A percentile compares a stretch with the other conserved stretches of the same genome.
Conservation (phyloP, 352 stramenopile genomes). For the Pythium coloratum region DNA sequence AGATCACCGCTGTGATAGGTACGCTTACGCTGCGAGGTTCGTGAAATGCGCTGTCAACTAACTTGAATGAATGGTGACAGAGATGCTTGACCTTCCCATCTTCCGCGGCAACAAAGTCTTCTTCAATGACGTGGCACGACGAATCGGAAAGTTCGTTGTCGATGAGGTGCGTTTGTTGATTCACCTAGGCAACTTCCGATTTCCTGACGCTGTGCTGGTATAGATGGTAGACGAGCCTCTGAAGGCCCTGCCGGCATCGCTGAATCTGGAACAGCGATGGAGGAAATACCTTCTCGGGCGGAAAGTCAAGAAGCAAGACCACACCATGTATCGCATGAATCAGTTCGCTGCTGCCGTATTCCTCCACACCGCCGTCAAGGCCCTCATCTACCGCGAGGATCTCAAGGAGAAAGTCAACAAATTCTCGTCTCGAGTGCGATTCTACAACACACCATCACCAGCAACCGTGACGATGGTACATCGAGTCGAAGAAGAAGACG, state of each 20-base stretch:
- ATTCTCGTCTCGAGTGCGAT: conserved; percentile 17
- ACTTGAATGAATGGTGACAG: conserved; percentile 19
- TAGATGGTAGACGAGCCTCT: conserved; percentile 56
- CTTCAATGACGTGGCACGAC: conserved; percentile 60
- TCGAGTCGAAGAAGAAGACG: conserved; percentile 9
- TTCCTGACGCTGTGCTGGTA: neutral
- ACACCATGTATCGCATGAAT: conserved; percentile 50
- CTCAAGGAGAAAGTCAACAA: conserved; percentile 45
- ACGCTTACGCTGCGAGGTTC: conserved; percentile 10
- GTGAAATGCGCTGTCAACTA: too few relatives aligned
- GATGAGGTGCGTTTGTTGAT: conserved; percentile 35
- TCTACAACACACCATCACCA: conserved; percentile 10
- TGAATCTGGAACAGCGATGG: conserved; percentile 66
- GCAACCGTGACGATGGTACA: neutral
- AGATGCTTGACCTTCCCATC: conserved; percentile 51
- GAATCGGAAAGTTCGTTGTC: conserved; percentile 60
- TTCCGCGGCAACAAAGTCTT: conserved; percentile 65
- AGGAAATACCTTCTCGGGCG: conserved; percentile 46
- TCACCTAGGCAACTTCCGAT: neutral
- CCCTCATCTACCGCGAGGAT: conserved; percentile 51
- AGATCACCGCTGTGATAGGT: conserved; percentile 51
- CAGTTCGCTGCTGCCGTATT: conserved; percentile 50
- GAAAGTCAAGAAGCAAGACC: conserved; percentile 57
- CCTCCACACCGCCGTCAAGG: conserved; percentile 51
- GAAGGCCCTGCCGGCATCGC: conserved; percentile 39